Evolutionary conservation across 2,329 filamentous ascomycete genomes (phyloP), one percentile per base, ranked within the genome.

Genomic region (Colletotrichum sp.): DNA sequence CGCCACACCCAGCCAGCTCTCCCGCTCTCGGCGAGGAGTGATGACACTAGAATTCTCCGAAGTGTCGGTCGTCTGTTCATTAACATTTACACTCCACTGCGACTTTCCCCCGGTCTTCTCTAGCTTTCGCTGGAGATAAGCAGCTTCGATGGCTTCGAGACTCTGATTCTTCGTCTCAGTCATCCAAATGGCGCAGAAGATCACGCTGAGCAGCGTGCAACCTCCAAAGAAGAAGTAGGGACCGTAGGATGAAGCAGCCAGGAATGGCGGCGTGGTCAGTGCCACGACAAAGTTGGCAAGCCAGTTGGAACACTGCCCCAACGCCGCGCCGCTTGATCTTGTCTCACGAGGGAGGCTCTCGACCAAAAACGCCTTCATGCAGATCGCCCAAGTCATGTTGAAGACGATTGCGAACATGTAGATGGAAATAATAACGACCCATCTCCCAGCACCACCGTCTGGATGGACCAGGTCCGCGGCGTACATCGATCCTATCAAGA

Each of bases 311-410:
- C 89, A 87, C 74, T 91, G 88, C 2, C 88, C 90, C 32, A 92
- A 80, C 59, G 87, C 88, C 0, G 88, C 90, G 3, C 90, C 90
- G 16, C 87, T 88, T 0, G 89, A 90, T 3, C 91, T 85, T 1
- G 90, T 92, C 9, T 84, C 82, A 30, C 88, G 85, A 0, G 90
- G 90, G 78, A 91, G 89, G 59, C 90, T 91, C 80, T 93, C 91
- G 0, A 89, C 86, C 0, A 88, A 83, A 77, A 89, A 92, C 0
- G 91, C 88, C 21, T 26, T 34, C 64, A 91, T 84, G 0, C 86
- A 84, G 5, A 92, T 87, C 0, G 86, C 90, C 89, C 90, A 92
- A 0, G 89, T 88, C 3, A 81, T 81, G 28, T 82, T 86, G 70
- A 85, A 91, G 0, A 86, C 80, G 5, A 88, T 82, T 0, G 87